Evolutionary conservation across 208 protist genomes (phyloP).

Genomic region (Angomonas deanei): DNA sequence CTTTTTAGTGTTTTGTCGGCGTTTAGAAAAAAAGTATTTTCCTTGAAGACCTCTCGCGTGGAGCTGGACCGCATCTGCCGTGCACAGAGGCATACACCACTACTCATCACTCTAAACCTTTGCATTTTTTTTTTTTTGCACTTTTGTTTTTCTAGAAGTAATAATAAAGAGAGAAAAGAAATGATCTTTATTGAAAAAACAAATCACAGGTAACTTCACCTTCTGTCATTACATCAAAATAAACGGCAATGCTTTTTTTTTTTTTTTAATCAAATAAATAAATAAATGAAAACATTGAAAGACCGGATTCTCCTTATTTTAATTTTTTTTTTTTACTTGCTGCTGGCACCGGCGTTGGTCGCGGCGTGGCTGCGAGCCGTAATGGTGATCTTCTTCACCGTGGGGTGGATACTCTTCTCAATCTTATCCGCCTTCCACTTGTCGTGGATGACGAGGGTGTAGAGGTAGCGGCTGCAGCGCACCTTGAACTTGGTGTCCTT

Average conservation of each 20-base stretch:
- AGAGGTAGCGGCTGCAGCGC: constrained; percentile 90
- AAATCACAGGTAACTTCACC: too few species aligned
- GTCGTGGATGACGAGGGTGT: constrained; percentile 88
- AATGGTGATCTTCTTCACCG: constrained; percentile 88
- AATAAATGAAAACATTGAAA: constrained; percentile 16
- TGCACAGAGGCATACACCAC: too few species aligned
- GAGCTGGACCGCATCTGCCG: too few species aligned
- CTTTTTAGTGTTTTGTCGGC: too few species aligned
- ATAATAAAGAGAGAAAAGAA: not conserved
- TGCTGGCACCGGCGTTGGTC: constrained; percentile 63
- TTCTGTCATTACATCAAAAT: too few species aligned
- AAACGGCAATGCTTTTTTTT: too few species aligned
- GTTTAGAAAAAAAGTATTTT: too few species aligned
- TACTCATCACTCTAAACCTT: too few species aligned
- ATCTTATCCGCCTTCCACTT: constrained; percentile 92
- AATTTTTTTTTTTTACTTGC: not conserved
- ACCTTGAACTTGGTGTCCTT: constrained; percentile 92
- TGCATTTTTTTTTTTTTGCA: too few species aligned
- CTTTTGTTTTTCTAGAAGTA: too few species aligned
- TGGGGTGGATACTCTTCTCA: constrained; percentile 87
- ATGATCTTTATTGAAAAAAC: constrained; percentile 6
- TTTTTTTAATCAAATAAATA: not conserved
- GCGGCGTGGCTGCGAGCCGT: constrained; percentile 77
- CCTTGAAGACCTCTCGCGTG: too few species aligned
- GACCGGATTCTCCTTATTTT: not conserved